These are phyloP conservation scores for Pythium monospermum DNA, from an alignment of 352 stramenopile genomes.

Conservation along the genomic window DNA sequence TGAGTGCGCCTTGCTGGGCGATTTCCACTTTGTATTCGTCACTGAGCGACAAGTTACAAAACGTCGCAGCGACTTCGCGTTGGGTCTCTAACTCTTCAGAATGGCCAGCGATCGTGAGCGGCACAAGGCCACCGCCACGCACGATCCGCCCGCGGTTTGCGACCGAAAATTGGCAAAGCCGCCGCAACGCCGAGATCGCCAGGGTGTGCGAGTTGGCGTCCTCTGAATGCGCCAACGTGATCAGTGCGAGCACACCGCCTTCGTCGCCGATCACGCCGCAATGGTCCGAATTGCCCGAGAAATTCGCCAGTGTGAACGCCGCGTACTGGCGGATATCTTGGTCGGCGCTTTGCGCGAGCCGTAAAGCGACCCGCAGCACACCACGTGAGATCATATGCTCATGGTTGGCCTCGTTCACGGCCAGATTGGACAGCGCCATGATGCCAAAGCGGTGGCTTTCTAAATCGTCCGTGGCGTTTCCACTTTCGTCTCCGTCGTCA, in stretches of 20 bases:
- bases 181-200: slow-evolving; percentile 87
- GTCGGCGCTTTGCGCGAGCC: slow-evolving; percentile 64
- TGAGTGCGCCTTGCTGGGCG: slow-evolving; percentile 69
- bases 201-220: slow-evolving; percentile 90
- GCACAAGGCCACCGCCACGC: slow-evolving; percentile 72
- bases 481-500: too few species aligned
- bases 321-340: slow-evolving; percentile 87
- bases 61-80: slow-evolving; percentile 90
- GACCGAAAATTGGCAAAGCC: slow-evolving; percentile 87
- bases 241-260: slow-evolving; percentile 88
- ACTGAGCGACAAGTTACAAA: slow-evolving; percentile 93
- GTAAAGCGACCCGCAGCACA: slow-evolving; percentile 77
- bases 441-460: slow-evolving; percentile 90
- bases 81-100: slow-evolving; percentile 92
- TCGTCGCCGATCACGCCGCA: slow-evolving; percentile 85
- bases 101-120: slow-evolving; percentile 81
- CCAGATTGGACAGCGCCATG: slow-evolving; percentile 94
- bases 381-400: slow-evolving; percentile 86
- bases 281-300: slow-evolving; percentile 86
- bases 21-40: slow-evolving; percentile 91
- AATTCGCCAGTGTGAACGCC: slow-evolving; percentile 92
- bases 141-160: slow-evolving; percentile 89
- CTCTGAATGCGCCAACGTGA: slow-evolving; percentile 84
- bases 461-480: too few species aligned
- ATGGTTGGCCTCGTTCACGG: slow-evolving; percentile 93